These are phyloP conservation scores for Cichorium intybus DNA, from an alignment of 140 eudicot species.

Conservation along the genomic window DNA sequence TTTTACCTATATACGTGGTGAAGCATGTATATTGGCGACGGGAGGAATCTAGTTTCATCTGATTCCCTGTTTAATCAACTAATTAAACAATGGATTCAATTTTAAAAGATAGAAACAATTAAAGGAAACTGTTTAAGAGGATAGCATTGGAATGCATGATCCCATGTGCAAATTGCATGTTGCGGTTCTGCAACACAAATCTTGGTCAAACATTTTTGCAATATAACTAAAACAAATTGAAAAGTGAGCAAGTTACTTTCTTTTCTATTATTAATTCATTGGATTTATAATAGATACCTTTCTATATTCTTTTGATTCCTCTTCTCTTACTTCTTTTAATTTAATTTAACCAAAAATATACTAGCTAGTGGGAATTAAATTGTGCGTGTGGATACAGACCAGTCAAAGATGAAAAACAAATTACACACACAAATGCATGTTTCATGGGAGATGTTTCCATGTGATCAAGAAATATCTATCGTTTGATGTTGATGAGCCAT, in stretches of 20 bases:
- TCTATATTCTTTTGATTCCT: not conserved
- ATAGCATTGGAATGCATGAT: conserved; percentile 35
- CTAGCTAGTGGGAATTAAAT: not conserved
- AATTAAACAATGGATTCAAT: not conserved
- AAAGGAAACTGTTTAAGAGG: not conserved
- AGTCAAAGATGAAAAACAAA: conserved; percentile 14
- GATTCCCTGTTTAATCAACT: not conserved
- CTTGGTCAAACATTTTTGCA: conserved; percentile 33
- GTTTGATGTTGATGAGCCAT: not conserved
- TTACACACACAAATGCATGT: conserved; percentile 34
- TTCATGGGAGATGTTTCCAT: conserved; percentile 27
- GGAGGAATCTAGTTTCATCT: conserved; percentile 5
- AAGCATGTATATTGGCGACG: not conserved
- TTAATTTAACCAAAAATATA: not conserved
- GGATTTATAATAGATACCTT: conserved; percentile 1
- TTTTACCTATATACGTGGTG: conserved; percentile 1
- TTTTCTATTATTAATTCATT: not conserved
- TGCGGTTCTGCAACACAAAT: conserved; percentile 20
- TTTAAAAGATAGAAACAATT: not conserved
- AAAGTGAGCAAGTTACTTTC: not conserved
- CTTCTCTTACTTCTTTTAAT: not conserved
- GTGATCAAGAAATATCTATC: not conserved
- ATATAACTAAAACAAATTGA: conserved; percentile 23
- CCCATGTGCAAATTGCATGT: conserved; percentile 45
- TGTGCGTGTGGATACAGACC: conserved; percentile 27